Percentiles rank a stretch among this genome's conserved stretches.
Conservation (phyloP, 306 rosid species). For the Inga leiocalycina region DNA sequence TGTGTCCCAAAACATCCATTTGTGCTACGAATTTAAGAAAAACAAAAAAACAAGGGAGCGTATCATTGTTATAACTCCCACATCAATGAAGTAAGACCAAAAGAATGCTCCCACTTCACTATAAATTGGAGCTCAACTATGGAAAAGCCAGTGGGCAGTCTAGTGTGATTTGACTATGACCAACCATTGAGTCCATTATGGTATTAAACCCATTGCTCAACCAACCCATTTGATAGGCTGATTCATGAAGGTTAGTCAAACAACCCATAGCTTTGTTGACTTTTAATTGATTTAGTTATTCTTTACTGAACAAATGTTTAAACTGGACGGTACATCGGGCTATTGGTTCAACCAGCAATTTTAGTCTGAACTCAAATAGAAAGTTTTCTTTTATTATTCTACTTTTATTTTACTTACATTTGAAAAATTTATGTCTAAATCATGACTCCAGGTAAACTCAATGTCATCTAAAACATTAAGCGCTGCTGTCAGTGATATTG, state of each 20-base stretch:
- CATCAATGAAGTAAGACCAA: not conserved
- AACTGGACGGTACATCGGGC: too few relatives aligned
- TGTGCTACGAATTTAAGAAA: not conserved
- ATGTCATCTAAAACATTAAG: slow-evolving; percentile 70
- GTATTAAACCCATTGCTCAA: not conserved
- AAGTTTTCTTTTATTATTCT: slow-evolving; percentile 17
- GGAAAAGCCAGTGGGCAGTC: not conserved
- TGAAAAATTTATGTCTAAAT: slow-evolving; percentile 29
- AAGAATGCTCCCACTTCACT: not conserved
- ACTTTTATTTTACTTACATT: slow-evolving; percentile 9
- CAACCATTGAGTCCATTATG: not conserved
- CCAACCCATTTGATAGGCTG: not conserved
- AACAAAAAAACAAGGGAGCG: not conserved
- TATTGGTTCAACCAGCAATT: not conserved
- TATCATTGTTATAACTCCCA: not conserved
- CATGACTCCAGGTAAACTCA: slow-evolving; percentile 75
- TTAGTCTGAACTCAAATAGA: not conserved
- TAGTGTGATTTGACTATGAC: not conserved
- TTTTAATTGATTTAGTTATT: not conserved
- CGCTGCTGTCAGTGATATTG: slow-evolving; percentile 88
- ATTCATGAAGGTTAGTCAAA: not conserved
- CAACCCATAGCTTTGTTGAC: not conserved
- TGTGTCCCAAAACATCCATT: not conserved
- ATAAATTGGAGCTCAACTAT: not conserved
- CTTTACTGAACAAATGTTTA: not conserved